These are phyloP conservation scores for Lobosporangium transversale DNA, from an alignment of 192 early-diverging fungal genomes.

Conservation along the genomic window DNA sequence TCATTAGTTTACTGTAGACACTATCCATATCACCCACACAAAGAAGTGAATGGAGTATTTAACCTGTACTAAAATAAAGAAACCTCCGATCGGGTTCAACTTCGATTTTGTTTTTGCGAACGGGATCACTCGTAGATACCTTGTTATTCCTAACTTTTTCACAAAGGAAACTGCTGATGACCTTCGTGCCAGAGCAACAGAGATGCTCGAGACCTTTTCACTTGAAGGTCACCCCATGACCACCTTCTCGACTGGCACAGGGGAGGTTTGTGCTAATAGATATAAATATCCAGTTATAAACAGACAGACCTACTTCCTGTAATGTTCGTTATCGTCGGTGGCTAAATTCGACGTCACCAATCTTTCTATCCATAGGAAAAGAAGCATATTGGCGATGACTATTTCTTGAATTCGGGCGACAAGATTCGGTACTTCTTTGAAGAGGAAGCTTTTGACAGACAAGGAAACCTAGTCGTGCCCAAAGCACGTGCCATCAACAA, in stretches of 20 bases:
- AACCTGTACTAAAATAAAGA: no score
- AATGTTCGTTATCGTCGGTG: no score
- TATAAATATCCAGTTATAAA: no score
- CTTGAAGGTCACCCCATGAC: slow-evolving; percentile 79
- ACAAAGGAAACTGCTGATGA: slow-evolving; percentile 52
- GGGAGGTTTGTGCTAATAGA: slow-evolving; percentile 50
- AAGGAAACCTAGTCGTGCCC: slow-evolving; percentile 69
- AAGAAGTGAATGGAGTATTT: no score
- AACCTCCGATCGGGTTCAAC: no score
- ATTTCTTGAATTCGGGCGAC: slow-evolving; percentile 88
- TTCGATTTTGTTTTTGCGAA: no score
- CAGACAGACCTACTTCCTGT: no score
- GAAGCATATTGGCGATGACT: slow-evolving; percentile 84
- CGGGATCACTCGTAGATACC: no score
- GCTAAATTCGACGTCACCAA: no score
- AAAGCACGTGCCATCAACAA: slow-evolving; percentile 85
- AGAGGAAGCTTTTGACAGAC: slow-evolving; percentile 76
- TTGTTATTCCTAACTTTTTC: slow-evolving; percentile 77
- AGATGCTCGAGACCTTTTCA: slow-evolving; percentile 72
- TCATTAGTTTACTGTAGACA: no score
- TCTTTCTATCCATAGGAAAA: no score
- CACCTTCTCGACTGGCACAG: slow-evolving; percentile 76
- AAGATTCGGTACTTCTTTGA: slow-evolving; percentile 92
- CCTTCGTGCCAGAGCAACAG: slow-evolving; percentile 57
- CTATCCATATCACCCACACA: no score